A percentile compares a stretch with the other conserved stretches of the same genome.
Evolutionary conservation across 2,329 filamentous ascomycete genomes (phyloP).

Genomic region (Botryosphaeria dothidea): DNA sequence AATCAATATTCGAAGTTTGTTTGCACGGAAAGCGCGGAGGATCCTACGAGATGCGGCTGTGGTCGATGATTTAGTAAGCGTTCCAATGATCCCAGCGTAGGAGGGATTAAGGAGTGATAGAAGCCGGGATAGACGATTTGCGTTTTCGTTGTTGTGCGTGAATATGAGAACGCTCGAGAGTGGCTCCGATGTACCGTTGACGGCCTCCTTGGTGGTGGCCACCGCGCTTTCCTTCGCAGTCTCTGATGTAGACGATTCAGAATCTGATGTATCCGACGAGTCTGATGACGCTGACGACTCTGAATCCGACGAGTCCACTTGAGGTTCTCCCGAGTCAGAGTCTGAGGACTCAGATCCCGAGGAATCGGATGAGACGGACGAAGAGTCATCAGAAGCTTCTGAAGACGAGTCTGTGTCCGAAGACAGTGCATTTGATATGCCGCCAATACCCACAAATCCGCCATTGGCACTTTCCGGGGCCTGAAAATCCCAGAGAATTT

Average conservation of each 20-base stretch:
- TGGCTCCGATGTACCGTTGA: constrained; percentile 22
- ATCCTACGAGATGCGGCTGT: constrained; percentile 69
- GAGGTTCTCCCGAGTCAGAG: constrained; percentile 26
- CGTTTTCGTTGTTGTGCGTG: constrained; percentile 85
- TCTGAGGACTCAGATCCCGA: constrained; percentile 19
- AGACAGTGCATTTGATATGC: neutral
- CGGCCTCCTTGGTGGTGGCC: neutral
- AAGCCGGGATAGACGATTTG: constrained; percentile 81
- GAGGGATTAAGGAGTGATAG: constrained; percentile 66
- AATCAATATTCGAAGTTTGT: constrained; percentile 72
- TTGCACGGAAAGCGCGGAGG: constrained; percentile 64
- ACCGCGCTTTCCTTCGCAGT: constrained; percentile 2
- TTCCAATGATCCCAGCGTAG: constrained; percentile 61
- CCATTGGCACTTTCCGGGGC: neutral
- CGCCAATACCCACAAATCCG: neutral
- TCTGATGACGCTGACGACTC: constrained; percentile 25
- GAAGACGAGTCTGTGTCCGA: constrained; percentile 23
- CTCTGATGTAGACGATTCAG: neutral
- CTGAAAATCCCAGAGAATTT: constrained; percentile 38
- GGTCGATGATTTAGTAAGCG: constrained; percentile 76
- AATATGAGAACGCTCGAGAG: constrained; percentile 69
- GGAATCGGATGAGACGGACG: constrained; percentile 26
- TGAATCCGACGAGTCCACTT: constrained; percentile 25
- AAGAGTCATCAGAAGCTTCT: constrained; percentile 20
- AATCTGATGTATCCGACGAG: neutral